These are phyloP conservation scores for Copromyces sp. DNA, from an alignment of 495 filamentous ascomycete genomes.

Conservation along the genomic window DNA sequence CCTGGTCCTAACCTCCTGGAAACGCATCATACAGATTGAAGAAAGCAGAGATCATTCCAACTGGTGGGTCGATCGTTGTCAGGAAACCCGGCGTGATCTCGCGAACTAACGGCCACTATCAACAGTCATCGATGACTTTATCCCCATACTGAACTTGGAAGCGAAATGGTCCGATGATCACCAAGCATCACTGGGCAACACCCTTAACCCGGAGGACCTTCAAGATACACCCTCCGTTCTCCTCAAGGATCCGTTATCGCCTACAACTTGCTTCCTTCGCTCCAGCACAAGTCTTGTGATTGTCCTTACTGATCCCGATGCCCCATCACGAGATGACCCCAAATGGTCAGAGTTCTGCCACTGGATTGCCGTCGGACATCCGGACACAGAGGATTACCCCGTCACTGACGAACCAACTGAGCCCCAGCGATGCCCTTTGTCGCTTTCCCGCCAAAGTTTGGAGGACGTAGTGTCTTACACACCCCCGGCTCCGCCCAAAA, in stretches of 20 bases:
- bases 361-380: conserved; percentile 46
- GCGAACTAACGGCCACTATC: not conserved
- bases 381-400: not conserved
- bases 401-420: conserved; percentile 2
- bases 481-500: conserved; percentile 50
- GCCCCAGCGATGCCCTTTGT: not conserved
- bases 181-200: conserved; percentile 50
- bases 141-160: conserved; percentile 41
- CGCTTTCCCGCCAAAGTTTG: conserved; percentile 15
- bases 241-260: conserved; percentile 7
- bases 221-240: conserved; percentile 41
- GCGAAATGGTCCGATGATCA: conserved; percentile 39
- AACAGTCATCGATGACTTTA: conserved; percentile 55
- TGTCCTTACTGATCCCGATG: conserved; percentile 59
- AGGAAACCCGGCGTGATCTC: not conserved
- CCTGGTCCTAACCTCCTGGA: not conserved
- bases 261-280: conserved; percentile 8
- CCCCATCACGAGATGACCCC: conserved; percentile 52
- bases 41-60: conserved; percentile 51
- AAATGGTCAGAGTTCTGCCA: conserved; percentile 65
- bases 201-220: conserved; percentile 40
- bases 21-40: conserved; percentile 32
- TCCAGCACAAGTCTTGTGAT: conserved; percentile 26
- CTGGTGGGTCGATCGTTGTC: conserved; percentile 24
- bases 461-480: conserved; percentile 46